Conservation (phyloP, 768 basidiomycete genomes). For the Candolleomyces aberdarensis region DNA sequence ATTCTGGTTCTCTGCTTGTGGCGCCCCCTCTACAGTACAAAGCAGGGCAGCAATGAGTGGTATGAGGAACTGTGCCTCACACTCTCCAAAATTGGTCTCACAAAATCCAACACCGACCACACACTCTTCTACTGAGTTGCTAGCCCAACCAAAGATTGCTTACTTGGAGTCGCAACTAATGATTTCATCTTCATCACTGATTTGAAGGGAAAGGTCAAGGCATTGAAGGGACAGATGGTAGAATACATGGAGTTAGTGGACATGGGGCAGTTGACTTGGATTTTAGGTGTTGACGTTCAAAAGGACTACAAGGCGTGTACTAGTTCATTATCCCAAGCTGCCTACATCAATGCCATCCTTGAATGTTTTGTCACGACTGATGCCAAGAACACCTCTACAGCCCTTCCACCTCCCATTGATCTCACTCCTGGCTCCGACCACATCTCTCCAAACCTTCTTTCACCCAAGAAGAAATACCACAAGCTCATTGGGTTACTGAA, state of each 20-base stretch:
- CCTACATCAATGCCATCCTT: constrained; percentile 21
- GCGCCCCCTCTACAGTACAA: constrained; percentile 29
- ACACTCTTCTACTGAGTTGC: constrained; percentile 16
- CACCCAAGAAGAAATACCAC: neutral
- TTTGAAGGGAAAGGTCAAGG: neutral
- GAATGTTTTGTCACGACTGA: constrained; percentile 15
- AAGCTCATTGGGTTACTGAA: too few species aligned
- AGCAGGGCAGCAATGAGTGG: constrained; percentile 20
- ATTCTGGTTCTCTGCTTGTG: neutral
- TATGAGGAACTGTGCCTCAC: constrained; percentile 5
- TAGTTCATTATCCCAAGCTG: constrained; percentile 20
- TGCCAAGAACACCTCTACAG: constrained; percentile 18
- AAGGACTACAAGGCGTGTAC: constrained; percentile 14
- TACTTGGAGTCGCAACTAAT: constrained; percentile 15
- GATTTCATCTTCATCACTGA: constrained; percentile 4
- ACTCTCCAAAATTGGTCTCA: constrained; percentile 10
- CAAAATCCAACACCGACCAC: constrained; percentile 2
- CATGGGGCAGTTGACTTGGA: constrained; percentile 22
- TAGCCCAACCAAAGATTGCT: constrained; percentile 22
- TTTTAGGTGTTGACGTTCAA: constrained; percentile 24
- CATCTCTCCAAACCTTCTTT: constrained; percentile 3
- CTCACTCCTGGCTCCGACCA: neutral
- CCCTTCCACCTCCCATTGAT: constrained; percentile 3
- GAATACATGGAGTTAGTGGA: constrained; percentile 19
- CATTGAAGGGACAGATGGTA: neutral